phyloP scores from a whole-genome alignment of 495 filamentous ascomycete species.

The Oleoguttula mirabilis region DNA sequence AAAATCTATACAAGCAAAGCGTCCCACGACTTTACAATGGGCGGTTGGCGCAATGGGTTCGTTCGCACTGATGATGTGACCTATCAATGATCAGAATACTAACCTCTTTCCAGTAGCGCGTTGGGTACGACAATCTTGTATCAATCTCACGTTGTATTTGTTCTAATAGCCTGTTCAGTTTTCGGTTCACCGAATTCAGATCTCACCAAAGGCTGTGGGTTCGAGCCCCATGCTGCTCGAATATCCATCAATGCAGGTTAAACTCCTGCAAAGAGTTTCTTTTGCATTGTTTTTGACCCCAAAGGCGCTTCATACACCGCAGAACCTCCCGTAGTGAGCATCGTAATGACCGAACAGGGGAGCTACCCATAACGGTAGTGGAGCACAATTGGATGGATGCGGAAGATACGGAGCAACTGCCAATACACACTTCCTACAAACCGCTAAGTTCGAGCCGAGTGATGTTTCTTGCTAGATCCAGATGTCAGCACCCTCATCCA shows the following conservation, averaged over 20 bases:
- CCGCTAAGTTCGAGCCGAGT: too few species aligned
- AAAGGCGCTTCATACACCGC: too few species aligned
- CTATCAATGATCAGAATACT: background rate
- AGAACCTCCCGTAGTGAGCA: too few species aligned
- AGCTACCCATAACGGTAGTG: too few species aligned
- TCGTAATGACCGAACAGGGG: too few species aligned
- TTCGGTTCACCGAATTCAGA: slow-evolving; percentile 13
- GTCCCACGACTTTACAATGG: background rate
- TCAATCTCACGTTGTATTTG: background rate
- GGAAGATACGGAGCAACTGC: too few species aligned
- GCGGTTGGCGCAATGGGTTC: background rate
- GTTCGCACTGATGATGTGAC: background rate
- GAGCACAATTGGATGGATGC: too few species aligned
- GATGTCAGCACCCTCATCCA: too few species aligned
- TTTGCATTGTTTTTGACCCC: slow-evolving; percentile 2
- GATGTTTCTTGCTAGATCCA: too few species aligned
- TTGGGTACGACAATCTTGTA: background rate
- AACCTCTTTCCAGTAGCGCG: background rate
- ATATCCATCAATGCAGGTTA: background rate
- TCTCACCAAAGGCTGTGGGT: slow-evolving; percentile 17
- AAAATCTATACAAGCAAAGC: too few species aligned
- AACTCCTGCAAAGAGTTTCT: slow-evolving; percentile 1
- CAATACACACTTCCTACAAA: too few species aligned
- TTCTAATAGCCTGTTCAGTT: slow-evolving; percentile 4
- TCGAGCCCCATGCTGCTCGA: slow-evolving; percentile 15